Evolutionary conservation across 129 eudicot genomes (phyloP), one percentile per base, ranked within the genome.

Genomic region (Scalesia atractyloides): DNA sequence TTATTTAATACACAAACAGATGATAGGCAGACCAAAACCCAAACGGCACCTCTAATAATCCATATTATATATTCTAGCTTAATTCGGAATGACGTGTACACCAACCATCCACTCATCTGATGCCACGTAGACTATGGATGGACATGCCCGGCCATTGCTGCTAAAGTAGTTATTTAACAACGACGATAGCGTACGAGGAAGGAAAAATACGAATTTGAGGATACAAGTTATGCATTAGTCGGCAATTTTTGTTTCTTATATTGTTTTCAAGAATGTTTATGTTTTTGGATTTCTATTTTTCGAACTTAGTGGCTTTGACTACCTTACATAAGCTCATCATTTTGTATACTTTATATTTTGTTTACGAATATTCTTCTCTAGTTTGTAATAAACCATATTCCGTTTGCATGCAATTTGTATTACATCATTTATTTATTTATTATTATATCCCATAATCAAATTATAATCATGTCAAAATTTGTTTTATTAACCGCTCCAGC

Each of bases 21-120:
- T 71, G 75, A 50, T 49, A 71, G 26, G 46, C 72, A 81, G 72
- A 71, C 71, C 82, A 30, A 81, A 81, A 76, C 19, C 22, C 47
- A 69, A 58, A 74, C 72, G 78, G 78, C 80, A 49, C 64, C 39
- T 61, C 69, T 51, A 19, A 79, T 11, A 16, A 47, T 47, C 16
- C 73, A 36, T 56, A 47, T 50, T 13, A n/a, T n/a, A n/a, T n/a
- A 54, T 43, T 54, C 68, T 41, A 41, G 22, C 50, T 54, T n/a
- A n/a, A n/a, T n/a, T 49, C 50, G 67, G 24, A 46, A 70, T 81
- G 58, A 73, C 20, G 78, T 64, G 34, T 30, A 30, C 34, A 30
- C 34, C 34, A 30, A 30, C 34, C 34, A 30, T 30, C 34, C 34
- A 30, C 34, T 30, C 34, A 30, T 30, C 34, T 5, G 13, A 39